Conservation (phyloP, 2,329 filamentous ascomycete species). For the Fusarium algeriense region DNA sequence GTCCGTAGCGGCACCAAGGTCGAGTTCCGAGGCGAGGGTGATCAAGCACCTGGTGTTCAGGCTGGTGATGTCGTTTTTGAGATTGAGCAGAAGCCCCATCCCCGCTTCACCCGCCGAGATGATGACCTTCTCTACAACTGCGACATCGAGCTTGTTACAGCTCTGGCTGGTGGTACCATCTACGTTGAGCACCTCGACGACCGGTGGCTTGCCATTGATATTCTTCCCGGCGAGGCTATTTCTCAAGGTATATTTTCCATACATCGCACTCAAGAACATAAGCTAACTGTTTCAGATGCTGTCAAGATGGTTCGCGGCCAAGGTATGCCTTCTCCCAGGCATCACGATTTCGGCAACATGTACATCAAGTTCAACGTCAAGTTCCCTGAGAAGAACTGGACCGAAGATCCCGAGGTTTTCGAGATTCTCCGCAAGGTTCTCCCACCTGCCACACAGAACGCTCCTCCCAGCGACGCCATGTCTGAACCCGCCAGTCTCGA, state of each 20-base stretch:
- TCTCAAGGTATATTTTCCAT: conserved; percentile 77
- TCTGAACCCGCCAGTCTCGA: conserved; percentile 90
- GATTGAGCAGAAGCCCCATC: conserved; percentile 99
- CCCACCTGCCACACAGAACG: conserved; percentile 73
- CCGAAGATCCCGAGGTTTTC: conserved; percentile 75
- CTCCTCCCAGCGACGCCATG: conserved; percentile 87
- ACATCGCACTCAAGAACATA: background rate
- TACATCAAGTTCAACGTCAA: conserved; percentile 98
- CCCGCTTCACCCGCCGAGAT: conserved; percentile 93
- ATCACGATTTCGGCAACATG: conserved; percentile 95
- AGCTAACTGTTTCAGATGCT: conserved; percentile 68
- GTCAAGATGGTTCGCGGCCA: conserved; percentile 96
- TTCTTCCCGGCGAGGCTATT: conserved; percentile 94
- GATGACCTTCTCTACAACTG: conserved; percentile 96
- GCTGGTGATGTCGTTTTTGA: conserved; percentile 98
- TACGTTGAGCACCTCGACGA: conserved; percentile 98
- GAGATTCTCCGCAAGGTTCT: conserved; percentile 85
- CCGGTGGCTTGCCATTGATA: conserved; percentile 93
- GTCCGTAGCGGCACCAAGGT: conserved; percentile 95
- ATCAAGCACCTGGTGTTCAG: conserved; percentile 92
- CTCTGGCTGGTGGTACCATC: conserved; percentile 89
- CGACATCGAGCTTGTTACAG: conserved; percentile 95
- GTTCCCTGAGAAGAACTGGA: conserved; percentile 87
- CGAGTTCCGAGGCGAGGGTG: conserved; percentile 96
- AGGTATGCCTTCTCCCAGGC: conserved; percentile 95